Percentiles rank a stretch among this genome's conserved stretches.
phyloP scores from a whole-genome alignment of 1,139 yeast species.

The Suhomyces panamericanus region DNA sequence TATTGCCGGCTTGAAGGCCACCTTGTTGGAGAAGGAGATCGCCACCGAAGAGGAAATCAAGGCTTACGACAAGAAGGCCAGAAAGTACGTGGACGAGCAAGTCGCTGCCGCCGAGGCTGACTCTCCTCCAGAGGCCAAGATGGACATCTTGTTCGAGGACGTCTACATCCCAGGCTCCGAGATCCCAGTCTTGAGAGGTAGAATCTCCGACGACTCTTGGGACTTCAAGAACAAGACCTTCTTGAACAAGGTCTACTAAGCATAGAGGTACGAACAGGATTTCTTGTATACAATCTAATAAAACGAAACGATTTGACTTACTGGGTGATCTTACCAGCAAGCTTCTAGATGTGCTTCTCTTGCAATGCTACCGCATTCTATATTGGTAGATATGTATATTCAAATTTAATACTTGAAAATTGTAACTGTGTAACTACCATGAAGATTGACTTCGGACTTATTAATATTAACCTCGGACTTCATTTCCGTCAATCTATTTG shows the following conservation, averaged over 20 bases:
- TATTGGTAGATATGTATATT: neutral
- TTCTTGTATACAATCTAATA: constrained; percentile 2
- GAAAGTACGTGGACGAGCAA: constrained; percentile 93
- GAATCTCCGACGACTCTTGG: constrained; percentile 94
- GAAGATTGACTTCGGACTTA: neutral
- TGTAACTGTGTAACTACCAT: no score
- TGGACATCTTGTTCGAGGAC: constrained; percentile 93
- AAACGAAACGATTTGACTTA: neutral
- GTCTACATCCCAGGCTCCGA: constrained; percentile 95
- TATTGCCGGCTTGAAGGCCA: constrained; percentile 91
- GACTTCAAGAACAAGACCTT: constrained; percentile 75
- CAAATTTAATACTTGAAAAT: no score
- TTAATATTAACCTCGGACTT: neutral
- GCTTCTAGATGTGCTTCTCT: neutral
- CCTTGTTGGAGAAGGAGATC: constrained; percentile 74
- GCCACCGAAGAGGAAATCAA: constrained; percentile 95
- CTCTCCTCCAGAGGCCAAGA: constrained; percentile 93
- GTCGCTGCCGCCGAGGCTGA: constrained; percentile 91
- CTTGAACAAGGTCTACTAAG: constrained; percentile 52
- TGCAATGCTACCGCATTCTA: neutral
- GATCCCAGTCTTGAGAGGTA: constrained; percentile 90
- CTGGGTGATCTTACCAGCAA: neutral
- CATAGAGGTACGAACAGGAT: constrained; percentile 4
- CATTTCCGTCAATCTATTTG: neutral
- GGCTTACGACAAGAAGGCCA: constrained; percentile 91